phyloP scores from a whole-genome alignment of 345 rosid species.

The Salix brachista region DNA sequence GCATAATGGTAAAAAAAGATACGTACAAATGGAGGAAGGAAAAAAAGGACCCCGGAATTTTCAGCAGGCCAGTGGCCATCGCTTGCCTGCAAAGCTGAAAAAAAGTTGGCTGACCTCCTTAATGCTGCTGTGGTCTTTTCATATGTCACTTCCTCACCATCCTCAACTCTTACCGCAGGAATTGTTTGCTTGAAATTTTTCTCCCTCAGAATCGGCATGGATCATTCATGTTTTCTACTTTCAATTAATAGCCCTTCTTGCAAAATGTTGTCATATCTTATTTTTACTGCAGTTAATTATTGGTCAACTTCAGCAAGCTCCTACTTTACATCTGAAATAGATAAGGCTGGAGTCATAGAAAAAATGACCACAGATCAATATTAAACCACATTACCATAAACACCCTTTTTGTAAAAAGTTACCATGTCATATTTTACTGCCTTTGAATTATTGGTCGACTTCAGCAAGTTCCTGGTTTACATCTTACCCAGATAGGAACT shows the following conservation, averaged over 20 bases:
- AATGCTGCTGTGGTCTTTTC: conserved; percentile 13
- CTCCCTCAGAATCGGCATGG: conserved; percentile 6
- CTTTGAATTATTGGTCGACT: too few species aligned
- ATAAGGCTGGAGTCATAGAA: too few species aligned
- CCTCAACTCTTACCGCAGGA: background rate
- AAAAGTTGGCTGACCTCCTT: conserved; percentile 10
- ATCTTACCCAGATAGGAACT: too few species aligned
- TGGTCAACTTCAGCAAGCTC: too few species aligned
- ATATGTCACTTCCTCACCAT: conserved; percentile 4
- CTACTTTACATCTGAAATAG: too few species aligned
- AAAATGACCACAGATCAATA: too few species aligned
- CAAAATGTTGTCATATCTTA: background rate
- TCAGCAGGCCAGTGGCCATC: conserved; percentile 26
- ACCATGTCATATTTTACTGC: too few species aligned
- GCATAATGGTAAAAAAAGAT: too few species aligned
- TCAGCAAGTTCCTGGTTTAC: too few species aligned
- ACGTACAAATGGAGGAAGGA: conserved; percentile 10
- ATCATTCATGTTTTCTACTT: background rate
- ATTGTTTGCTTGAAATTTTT: conserved; percentile 10
- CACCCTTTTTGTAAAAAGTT: background rate
- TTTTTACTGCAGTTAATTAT: background rate
- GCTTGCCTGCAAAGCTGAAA: conserved; percentile 17
- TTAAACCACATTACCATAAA: too few species aligned
- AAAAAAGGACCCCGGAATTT: conserved; percentile 9
- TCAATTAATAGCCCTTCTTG: background rate